phyloP scores from a whole-genome alignment of 805 yeast species.

The Myxozyma melibiosi region DNA sequence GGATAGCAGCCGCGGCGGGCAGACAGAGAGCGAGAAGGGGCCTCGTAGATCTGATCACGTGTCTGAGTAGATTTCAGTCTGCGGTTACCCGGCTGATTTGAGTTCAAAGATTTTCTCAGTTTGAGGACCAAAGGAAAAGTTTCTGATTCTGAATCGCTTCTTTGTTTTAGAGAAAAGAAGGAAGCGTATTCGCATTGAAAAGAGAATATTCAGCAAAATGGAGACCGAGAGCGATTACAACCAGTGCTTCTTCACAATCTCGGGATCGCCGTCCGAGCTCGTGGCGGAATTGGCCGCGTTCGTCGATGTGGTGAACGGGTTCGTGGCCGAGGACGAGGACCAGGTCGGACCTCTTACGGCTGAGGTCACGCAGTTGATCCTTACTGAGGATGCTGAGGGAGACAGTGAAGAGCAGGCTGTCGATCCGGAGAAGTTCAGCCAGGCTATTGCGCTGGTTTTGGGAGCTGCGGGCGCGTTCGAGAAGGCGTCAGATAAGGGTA shows the following conservation, averaged over 20 bases:
- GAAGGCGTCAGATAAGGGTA: constrained; percentile 26
- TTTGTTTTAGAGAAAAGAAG: too few species aligned
- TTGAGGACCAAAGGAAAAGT: neutral
- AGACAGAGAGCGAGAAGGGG: neutral
- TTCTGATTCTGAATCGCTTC: neutral
- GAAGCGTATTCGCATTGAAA: neutral
- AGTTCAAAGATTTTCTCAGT: constrained; percentile 7
- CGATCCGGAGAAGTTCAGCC: constrained; percentile 18
- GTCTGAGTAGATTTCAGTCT: neutral
- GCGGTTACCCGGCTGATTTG: constrained; percentile 10
- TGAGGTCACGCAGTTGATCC: constrained; percentile 17
- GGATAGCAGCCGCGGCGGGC: neutral
- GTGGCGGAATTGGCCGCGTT: constrained; percentile 41
- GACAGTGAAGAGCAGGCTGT: constrained; percentile 17
- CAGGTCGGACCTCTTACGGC: constrained; percentile 28
- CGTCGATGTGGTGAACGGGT: constrained; percentile 42
- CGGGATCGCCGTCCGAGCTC: constrained; percentile 23
- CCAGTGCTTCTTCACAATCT: constrained; percentile 17
- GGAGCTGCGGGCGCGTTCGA: constrained; percentile 20
- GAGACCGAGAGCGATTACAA: constrained; percentile 12
- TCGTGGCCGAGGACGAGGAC: constrained; percentile 31
- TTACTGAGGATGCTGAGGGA: constrained; percentile 5
- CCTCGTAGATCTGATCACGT: neutral
- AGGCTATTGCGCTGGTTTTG: constrained; percentile 22
- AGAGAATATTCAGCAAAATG: neutral